Percentiles rank a stretch among this genome's conserved stretches.
Evolutionary conservation across 345 rosid species (phyloP).

Genomic region (Eucalyptus dawsonii): DNA sequence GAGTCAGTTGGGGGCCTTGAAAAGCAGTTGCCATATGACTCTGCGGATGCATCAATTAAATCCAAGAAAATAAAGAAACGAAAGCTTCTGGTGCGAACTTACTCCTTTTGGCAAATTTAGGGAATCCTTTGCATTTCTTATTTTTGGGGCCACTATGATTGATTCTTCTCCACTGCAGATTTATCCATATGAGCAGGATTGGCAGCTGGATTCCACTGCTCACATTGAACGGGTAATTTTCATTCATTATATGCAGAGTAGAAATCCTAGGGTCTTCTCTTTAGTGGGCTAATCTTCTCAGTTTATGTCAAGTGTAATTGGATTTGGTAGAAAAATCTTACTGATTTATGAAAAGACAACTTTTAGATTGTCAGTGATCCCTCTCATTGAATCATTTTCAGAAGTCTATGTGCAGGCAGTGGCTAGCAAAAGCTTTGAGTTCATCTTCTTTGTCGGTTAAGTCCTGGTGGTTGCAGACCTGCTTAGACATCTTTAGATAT

Average conservation of each 20-base stretch:
- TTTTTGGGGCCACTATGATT: neutral
- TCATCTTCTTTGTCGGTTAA: neutral
- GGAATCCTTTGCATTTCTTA: neutral
- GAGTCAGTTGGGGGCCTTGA: constrained; percentile 64
- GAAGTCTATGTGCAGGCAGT: neutral
- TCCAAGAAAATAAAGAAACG: constrained; percentile 84
- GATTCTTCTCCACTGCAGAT: constrained; percentile 40
- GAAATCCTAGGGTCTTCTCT: neutral
- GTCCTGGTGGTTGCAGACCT: neutral
- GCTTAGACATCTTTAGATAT: neutral
- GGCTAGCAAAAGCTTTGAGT: neutral
- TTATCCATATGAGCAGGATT: constrained; percentile 65
- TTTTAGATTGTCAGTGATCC: neutral
- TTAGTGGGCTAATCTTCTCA: neutral
- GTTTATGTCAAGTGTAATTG: neutral
- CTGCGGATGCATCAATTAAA: constrained; percentile 60
- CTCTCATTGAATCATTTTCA: neutral
- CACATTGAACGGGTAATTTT: constrained; percentile 61
- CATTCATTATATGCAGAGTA: neutral
- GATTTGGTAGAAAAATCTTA: neutral
- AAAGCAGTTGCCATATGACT: constrained; percentile 62
- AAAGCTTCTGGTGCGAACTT: constrained; percentile 35
- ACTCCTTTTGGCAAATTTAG: neutral
- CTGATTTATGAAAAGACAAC: neutral
- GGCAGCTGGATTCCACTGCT: constrained; percentile 58